phyloP scores from a whole-genome alignment of 2,329 filamentous ascomycete genomes.

The Aaosphaeria pasadenensis region DNA sequence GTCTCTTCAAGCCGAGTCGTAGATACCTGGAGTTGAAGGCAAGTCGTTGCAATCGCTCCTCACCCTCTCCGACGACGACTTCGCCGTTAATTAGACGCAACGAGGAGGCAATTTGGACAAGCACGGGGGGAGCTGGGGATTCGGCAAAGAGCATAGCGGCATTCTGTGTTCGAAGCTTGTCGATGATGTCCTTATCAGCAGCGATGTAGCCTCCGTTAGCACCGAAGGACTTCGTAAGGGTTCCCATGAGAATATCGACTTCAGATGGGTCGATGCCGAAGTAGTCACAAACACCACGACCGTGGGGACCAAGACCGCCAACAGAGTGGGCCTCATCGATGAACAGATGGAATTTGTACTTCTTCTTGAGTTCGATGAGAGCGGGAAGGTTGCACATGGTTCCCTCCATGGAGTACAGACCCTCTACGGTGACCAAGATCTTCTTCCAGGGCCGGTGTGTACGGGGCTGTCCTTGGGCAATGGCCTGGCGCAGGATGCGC shows the following conservation, averaged over 20 bases:
- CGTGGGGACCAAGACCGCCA: constrained; percentile 82
- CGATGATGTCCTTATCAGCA: constrained; percentile 84
- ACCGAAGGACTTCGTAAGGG: constrained; percentile 95
- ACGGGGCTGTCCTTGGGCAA: constrained; percentile 93
- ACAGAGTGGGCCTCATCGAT: constrained; percentile 96
- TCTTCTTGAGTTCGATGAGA: constrained; percentile 79
- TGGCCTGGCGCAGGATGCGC: constrained; percentile 80
- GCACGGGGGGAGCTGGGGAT: constrained; percentile 79
- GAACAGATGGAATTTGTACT: constrained; percentile 96
- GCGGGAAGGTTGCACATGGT: constrained; percentile 98
- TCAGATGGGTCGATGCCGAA: constrained; percentile 85
- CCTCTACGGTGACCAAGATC: constrained; percentile 93
- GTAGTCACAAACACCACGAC: constrained; percentile 95
- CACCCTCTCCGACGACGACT: constrained; percentile 82
- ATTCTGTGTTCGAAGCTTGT: constrained; percentile 84
- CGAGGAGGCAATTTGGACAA: constrained; percentile 86
- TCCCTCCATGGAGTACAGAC: constrained; percentile 98
- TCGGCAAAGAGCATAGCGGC: constrained; percentile 85
- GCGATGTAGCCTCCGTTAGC: constrained; percentile 96
- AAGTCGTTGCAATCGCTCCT: constrained; percentile 91
- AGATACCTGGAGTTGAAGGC: constrained; percentile 98
- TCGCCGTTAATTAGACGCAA: constrained; percentile 89
- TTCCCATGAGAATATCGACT: constrained; percentile 97
- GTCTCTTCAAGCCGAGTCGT: constrained; percentile 92
- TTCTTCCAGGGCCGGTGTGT: constrained; percentile 99